These are phyloP conservation scores for Salicornia ramosissima DNA, from an alignment of 148 eudicot species.

Conservation along the genomic window DNA sequence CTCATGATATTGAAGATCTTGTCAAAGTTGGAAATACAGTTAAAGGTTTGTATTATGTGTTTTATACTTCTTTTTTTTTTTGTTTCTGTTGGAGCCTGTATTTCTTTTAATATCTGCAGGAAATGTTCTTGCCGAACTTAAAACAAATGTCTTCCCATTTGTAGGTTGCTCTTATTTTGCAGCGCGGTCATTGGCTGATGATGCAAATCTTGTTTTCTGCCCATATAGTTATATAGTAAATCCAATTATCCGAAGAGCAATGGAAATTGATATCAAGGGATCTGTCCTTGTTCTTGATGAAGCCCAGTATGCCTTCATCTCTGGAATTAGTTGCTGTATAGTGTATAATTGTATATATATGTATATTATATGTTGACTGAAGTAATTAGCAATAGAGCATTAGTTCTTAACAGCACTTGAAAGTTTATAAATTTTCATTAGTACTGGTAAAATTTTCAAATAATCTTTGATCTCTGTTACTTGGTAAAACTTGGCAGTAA, in stretches of 20 bases:
- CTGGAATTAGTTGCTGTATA: not conserved
- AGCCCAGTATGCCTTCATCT: constrained; percentile 73
- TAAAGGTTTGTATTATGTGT: constrained; percentile 44
- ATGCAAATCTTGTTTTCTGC: constrained; percentile 81
- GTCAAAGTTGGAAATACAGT: constrained; percentile 75
- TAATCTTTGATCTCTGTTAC: constrained; percentile 6
- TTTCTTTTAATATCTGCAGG: not conserved
- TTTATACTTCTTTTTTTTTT: not conserved
- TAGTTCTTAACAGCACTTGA: not conserved
- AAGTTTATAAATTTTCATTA: not conserved
- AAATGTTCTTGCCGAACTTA: not conserved
- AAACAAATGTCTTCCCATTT: constrained; percentile 20
- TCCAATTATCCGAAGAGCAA: constrained; percentile 78
- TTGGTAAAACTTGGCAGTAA: constrained; percentile 54
- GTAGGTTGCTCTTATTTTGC: constrained; percentile 98
- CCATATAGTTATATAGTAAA: constrained; percentile 85
- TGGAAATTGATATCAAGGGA: constrained; percentile 79
- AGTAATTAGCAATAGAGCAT: constrained; percentile 9
- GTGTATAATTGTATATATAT: not conserved
- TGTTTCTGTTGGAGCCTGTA: constrained; percentile 9
- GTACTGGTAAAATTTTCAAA: not conserved
- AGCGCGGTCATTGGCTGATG: constrained; percentile 81
- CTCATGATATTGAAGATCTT: constrained; percentile 95
- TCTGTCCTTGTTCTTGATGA: constrained; percentile 87
- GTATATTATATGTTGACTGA: too few species aligned